Conservation (phyloP, 768 basidiomycete species). For the Boletellus emodensis region DNA sequence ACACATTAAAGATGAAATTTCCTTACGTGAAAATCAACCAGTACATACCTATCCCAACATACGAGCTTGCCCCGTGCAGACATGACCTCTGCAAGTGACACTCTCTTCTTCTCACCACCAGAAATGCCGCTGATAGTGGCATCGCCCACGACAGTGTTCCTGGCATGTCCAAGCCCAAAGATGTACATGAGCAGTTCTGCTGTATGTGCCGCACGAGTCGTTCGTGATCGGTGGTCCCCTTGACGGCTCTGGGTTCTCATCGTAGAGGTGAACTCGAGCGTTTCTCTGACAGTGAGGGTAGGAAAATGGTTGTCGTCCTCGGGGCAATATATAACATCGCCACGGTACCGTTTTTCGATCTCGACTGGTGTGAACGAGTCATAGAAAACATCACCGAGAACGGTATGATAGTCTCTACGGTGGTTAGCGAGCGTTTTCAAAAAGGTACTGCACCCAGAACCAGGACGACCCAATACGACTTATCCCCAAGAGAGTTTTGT, state of each 20-base stretch:
- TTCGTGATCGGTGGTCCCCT: slow-evolving; percentile 14
- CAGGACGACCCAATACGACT: slow-evolving; percentile 85
- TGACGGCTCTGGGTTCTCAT: slow-evolving; percentile 42
- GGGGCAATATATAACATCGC: slow-evolving; percentile 44
- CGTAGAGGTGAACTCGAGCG: slow-evolving; percentile 49
- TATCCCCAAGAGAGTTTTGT: neutral
- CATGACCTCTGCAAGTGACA: slow-evolving; percentile 72
- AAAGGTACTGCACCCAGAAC: slow-evolving; percentile 52
- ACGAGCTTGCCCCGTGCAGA: slow-evolving; percentile 58
- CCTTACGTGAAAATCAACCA: neutral
- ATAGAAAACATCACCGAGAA: slow-evolving; percentile 42
- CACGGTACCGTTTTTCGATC: slow-evolving; percentile 44
- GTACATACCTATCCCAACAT: slow-evolving; percentile 72
- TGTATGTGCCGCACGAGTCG: slow-evolving; percentile 22
- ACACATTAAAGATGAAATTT: neutral
- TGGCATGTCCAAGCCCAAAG: slow-evolving; percentile 72
- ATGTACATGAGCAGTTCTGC: slow-evolving; percentile 57
- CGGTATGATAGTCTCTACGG: slow-evolving; percentile 36
- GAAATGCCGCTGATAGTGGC: slow-evolving; percentile 70
- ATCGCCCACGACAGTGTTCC: slow-evolving; percentile 74
- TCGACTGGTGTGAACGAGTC: slow-evolving; percentile 43
- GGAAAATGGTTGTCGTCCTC: slow-evolving; percentile 88
- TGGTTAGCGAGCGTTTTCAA: slow-evolving; percentile 51
- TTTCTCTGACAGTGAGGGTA: slow-evolving; percentile 48
- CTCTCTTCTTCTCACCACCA: slow-evolving; percentile 78